A percentile compares a stretch with the other conserved stretches of the same genome.
phyloP scores from a whole-genome alignment of 352 stramenopile genomes.

The Thraustochytrium sp. region DNA sequence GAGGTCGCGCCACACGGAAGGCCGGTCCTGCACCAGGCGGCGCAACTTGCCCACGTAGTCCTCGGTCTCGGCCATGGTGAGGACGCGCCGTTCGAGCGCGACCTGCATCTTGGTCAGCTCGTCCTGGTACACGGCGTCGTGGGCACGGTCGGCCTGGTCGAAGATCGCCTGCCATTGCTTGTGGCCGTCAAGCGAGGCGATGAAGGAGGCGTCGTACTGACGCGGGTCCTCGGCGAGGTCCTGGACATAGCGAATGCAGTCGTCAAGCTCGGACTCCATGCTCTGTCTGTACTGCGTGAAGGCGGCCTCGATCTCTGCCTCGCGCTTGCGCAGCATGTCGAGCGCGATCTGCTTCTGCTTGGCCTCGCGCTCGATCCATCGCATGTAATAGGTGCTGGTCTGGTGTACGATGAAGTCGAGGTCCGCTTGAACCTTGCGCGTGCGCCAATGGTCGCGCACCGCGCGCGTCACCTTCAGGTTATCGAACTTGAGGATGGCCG shows the following conservation, averaged over 20 bases:
- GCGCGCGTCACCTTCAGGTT: not conserved
- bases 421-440: not conserved
- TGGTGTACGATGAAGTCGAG: constrained; percentile 1
- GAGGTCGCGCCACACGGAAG: not conserved
- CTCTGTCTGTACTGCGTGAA: not conserved
- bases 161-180: not conserved
- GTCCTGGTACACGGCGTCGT: not conserved
- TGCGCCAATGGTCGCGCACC: not conserved
- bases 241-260: constrained; percentile 26
- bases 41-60: constrained; percentile 3
- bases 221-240: not conserved
- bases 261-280: constrained; percentile 26
- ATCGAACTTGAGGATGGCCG: constrained; percentile 8
- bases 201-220: constrained; percentile 12
- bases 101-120: not conserved
- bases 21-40: not conserved
- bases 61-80: not conserved
- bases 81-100: not conserved
- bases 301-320: constrained; percentile 10
- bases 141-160: not conserved
- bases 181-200: not conserved
- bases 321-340: not conserved
- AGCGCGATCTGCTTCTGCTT: not conserved
- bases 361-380: constrained; percentile 4
- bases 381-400: constrained; percentile 23